A percentile compares a stretch with the other conserved stretches of the same genome.
These are phyloP conservation scores for Nelumbo lutea DNA, from an alignment of 164 flowering plant genomes.

Conservation along the genomic window DNA sequence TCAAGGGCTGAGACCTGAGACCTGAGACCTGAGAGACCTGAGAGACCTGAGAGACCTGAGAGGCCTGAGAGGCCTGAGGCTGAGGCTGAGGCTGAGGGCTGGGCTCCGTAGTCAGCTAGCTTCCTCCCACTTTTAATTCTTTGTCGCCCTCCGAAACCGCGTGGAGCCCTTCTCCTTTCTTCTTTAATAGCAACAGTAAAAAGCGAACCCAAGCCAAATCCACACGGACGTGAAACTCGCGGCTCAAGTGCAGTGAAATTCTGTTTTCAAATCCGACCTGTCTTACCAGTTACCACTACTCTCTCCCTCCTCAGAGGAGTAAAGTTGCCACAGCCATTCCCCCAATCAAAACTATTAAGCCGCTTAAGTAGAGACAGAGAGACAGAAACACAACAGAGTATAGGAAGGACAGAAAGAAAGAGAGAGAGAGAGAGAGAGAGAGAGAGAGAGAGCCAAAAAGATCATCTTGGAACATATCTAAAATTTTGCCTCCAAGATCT, in stretches of 20 bases:
- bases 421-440: not conserved
- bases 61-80: no score
- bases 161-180: no score
- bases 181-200: no score
- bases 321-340: slow-evolving; percentile 7
- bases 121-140: no score
- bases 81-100: no score
- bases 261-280: slow-evolving; percentile 15
- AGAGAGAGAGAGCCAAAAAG: not conserved
- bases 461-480: not conserved
- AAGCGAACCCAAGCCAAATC: not conserved
- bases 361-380: no score
- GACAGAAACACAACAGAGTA: no score
- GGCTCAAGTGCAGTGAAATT: slow-evolving; percentile 3
- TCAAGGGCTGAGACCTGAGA: no score
- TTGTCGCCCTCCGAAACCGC: no score
- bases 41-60: no score
- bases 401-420: not conserved
- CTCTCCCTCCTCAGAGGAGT: slow-evolving; percentile 4
- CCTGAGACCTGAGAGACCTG: no score
- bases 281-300: not conserved
- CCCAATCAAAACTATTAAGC: not conserved
- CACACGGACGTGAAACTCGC: slow-evolving; percentile 13
- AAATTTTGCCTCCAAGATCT: not conserved
- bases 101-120: no score